Conservation (phyloP, 129 eudicot species). For the Sambucus nigra region DNA sequence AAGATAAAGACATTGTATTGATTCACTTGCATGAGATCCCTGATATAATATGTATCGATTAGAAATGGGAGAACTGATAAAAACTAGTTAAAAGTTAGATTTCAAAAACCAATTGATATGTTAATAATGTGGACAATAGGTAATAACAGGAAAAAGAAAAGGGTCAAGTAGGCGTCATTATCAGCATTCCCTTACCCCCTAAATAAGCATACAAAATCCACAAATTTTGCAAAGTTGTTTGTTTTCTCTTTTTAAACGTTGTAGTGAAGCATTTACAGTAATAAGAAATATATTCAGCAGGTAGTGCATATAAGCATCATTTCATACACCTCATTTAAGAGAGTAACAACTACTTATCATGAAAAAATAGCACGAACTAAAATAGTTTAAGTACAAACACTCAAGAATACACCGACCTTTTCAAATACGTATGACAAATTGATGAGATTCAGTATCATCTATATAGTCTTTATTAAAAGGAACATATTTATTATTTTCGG, state of each 20-base stretch:
- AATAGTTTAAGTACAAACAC: too few relatives aligned
- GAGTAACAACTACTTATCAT: background rate
- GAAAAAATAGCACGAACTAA: too few relatives aligned
- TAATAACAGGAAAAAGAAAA: background rate
- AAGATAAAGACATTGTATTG: too few relatives aligned
- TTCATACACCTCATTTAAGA: background rate
- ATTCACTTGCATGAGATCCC: conserved; percentile 25
- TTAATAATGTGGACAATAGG: background rate
- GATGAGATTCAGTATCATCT: too few relatives aligned
- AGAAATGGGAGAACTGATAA: conserved; percentile 2
- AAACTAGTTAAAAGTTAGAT: too few relatives aligned
- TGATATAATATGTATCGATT: conserved; percentile 8
- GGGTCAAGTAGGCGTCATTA: background rate
- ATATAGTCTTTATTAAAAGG: too few relatives aligned
- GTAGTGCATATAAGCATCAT: background rate
- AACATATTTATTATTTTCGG: too few relatives aligned
- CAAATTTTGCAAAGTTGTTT: background rate
- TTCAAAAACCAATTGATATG: too few relatives aligned
- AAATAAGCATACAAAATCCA: background rate
- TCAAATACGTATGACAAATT: background rate
- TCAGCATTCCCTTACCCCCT: background rate
- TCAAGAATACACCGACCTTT: too few relatives aligned
- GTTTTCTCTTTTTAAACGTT: background rate
- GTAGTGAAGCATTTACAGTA: background rate
- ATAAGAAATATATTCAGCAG: background rate